Percentiles rank a stretch among this genome's conserved stretches.
phyloP scores from a whole-genome alignment of 1,284 basidiomycete genomes.

The Macrocystidia cucumis region DNA sequence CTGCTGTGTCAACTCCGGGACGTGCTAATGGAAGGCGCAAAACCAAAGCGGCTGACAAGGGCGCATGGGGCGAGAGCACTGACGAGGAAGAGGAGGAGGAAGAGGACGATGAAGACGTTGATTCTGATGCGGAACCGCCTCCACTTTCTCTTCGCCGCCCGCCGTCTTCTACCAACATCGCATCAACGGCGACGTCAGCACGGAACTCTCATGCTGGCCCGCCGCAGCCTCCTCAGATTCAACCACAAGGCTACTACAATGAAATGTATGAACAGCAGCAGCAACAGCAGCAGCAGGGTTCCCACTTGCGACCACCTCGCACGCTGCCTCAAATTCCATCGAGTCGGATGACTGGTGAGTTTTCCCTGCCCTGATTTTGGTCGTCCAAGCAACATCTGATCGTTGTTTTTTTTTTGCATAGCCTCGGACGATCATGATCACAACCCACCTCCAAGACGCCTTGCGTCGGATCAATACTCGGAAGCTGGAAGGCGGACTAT shows the following conservation, averaged over 20 bases:
- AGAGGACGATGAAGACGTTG: conserved; percentile 69
- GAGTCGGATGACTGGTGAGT: conserved; percentile 22
- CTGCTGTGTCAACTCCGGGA: conserved; percentile 67
- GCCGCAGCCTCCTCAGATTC: conserved; percentile 17
- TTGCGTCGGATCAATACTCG: conserved; percentile 37
- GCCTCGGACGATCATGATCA: conserved; percentile 20
- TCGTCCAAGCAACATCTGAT: conserved; percentile 4
- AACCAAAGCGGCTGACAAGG: conserved; percentile 26
- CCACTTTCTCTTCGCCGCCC: conserved; percentile 22
- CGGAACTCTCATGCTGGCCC: no score
- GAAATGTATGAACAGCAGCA: conserved; percentile 11
- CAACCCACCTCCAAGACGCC: conserved; percentile 27
- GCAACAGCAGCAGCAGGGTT: conserved; percentile 16
- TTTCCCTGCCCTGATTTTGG: conserved; percentile 5
- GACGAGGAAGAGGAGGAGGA: conserved; percentile 80
- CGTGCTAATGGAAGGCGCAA: conserved; percentile 54
- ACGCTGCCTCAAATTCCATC: conserved; percentile 38
- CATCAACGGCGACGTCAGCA: conserved; percentile 18
- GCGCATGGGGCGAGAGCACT: conserved; percentile 69
- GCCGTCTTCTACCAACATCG: conserved; percentile 15
- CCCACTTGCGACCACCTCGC: conserved; percentile 33
- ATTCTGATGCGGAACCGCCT: conserved; percentile 49
- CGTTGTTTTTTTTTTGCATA: conserved; percentile 8
- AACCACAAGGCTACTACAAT: conserved; percentile 10
- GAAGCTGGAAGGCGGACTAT: conserved; percentile 35